Conservation (phyloP, 1,284 basidiomycete species). For the Erythrobasidium hasegawianum region DNA sequence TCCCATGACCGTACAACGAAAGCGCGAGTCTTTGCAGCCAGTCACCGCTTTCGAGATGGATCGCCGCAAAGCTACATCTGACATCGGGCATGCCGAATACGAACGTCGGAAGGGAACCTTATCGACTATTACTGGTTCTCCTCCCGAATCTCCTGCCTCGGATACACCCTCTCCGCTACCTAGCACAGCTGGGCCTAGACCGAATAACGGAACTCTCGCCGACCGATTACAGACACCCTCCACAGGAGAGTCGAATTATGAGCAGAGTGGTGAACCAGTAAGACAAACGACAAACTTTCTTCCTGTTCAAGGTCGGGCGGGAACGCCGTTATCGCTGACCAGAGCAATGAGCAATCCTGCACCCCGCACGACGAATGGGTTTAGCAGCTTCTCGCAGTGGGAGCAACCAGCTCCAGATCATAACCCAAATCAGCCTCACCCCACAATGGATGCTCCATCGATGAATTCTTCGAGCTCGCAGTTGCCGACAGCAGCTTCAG, state of each 20-base stretch:
- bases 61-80: background rate
- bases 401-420: too few relatives aligned
- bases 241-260: too few relatives aligned
- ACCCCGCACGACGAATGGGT: background rate
- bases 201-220: too few relatives aligned
- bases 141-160: constrained; percentile 18
- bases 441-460: too few relatives aligned
- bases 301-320: constrained; percentile 18
- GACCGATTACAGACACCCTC: too few relatives aligned
- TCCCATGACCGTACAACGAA: background rate
- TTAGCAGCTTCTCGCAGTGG: too few relatives aligned
- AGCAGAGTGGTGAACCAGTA: constrained; percentile 4
- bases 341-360: constrained; percentile 17
- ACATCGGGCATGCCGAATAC: constrained; percentile 10
- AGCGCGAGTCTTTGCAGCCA: background rate
- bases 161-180: too few relatives aligned
- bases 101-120: constrained; percentile 16
- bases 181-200: constrained; percentile 11
- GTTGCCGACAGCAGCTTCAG: too few relatives aligned
- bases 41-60: background rate
- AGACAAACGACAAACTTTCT: constrained; percentile 8
- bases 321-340: constrained; percentile 18
- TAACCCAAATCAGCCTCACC: too few relatives aligned
- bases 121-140: constrained; percentile 27
- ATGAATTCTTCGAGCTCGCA: too few relatives aligned